Percentiles rank a stretch among this genome's conserved stretches.
These are phyloP conservation scores for Deakozyma indianensis DNA, from an alignment of 805 yeast species.

Conservation along the genomic window DNA sequence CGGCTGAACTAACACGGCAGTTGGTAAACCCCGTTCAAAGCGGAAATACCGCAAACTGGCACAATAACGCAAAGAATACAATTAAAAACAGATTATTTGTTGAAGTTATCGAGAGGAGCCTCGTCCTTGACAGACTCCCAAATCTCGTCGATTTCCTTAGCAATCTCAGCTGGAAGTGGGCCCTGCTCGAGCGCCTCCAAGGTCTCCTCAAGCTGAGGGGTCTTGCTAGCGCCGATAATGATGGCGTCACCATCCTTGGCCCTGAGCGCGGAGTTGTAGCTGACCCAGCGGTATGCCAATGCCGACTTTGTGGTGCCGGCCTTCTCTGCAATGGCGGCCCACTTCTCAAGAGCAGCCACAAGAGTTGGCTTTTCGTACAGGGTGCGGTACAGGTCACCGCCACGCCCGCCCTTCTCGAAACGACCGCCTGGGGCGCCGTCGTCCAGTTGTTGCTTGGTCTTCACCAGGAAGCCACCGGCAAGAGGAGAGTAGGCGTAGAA, in stretches of 20 bases:
- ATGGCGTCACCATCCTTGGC: conserved; percentile 12
- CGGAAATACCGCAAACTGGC: too few relatives aligned
- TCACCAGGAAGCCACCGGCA: conserved; percentile 15
- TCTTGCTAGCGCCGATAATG: conserved; percentile 12
- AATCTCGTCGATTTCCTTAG: conserved; percentile 12
- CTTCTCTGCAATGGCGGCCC: conserved; percentile 11
- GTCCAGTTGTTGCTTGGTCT: conserved; percentile 6
- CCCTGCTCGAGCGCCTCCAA: conserved; percentile 12
- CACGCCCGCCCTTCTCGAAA: conserved; percentile 5
- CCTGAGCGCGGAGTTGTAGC: conserved; percentile 10
- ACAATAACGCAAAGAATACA: too few relatives aligned
- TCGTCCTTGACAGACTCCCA: conserved; percentile 13
- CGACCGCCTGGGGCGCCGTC: conserved; percentile 10
- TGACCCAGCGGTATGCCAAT: conserved; percentile 16
- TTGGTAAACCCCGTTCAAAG: too few relatives aligned
- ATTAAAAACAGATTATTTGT: too few relatives aligned
- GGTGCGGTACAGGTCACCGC: conserved; percentile 10
- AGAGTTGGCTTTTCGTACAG: conserved; percentile 11
- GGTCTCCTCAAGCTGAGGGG: conserved; percentile 11
- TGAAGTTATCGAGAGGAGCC: conserved; percentile 12
- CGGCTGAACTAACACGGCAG: too few relatives aligned
- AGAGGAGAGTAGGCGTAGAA: conserved; percentile 17
- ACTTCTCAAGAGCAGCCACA: conserved; percentile 10
- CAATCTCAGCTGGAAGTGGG: conserved; percentile 12
- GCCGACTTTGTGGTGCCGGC: conserved; percentile 9